Percentiles rank a stretch among this genome's conserved stretches.
Evolutionary conservation across 176 grass and related monocot genomes (phyloP).

Genomic region (Thinopyrum elongatum): DNA sequence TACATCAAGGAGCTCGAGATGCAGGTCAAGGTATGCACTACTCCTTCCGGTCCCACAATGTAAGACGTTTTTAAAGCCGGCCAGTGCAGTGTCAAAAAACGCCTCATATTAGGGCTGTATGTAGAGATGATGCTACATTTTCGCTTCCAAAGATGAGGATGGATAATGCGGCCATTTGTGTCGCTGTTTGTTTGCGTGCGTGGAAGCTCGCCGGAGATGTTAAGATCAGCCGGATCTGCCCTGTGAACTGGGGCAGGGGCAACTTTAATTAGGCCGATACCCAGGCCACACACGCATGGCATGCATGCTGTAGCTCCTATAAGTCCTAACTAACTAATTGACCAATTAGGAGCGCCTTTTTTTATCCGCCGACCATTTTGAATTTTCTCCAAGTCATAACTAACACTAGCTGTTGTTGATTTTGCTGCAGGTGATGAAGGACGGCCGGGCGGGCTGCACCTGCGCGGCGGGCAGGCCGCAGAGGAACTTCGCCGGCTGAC

Average conservation of each 20-base stretch:
- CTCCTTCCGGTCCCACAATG: no score
- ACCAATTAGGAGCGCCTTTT: neutral
- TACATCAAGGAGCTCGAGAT: slow-evolving; percentile 98
- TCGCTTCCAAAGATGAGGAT: neutral
- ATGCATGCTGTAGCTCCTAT: no score
- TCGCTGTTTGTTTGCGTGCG: neutral
- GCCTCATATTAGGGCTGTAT: no score
- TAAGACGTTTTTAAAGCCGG: no score
- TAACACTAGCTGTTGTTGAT: neutral
- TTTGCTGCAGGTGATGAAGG: slow-evolving; percentile 55
- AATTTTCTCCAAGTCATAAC: neutral
- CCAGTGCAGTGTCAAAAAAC: no score
- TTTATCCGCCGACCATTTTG: neutral
- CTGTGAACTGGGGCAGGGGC: slow-evolving; percentile 36
- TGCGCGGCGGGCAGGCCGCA: slow-evolving; percentile 65
- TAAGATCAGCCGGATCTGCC: slow-evolving; percentile 18
- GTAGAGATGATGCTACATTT: neutral
- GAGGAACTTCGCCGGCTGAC: slow-evolving; percentile 39
- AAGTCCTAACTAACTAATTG: neutral
- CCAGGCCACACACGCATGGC: neutral
- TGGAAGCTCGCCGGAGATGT: neutral
- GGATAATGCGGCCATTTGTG: neutral
- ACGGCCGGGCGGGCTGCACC: slow-evolving; percentile 55
- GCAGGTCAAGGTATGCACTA: slow-evolving; percentile 91
- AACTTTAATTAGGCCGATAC: slow-evolving; percentile 13